These are phyloP conservation scores for Gracilaria gracilis DNA, from an alignment of 23 red algal species.

Conservation along the genomic window DNA sequence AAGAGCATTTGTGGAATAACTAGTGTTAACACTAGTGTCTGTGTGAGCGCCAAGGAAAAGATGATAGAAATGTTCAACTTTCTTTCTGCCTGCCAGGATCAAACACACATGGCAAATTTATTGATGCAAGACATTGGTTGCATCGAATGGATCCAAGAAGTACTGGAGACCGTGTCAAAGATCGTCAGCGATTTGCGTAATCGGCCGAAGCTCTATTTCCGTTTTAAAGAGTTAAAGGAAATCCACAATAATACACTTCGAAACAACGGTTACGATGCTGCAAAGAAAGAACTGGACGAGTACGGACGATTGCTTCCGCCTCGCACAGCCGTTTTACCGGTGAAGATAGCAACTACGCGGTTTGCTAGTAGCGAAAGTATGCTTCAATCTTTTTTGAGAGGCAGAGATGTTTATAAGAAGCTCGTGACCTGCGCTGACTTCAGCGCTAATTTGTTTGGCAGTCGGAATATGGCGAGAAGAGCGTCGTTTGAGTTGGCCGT, in stretches of 20 bases:
- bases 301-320: neutral
- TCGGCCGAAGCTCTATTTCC: neutral
- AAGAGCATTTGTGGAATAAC: neutral
- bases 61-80: neutral
- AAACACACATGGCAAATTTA: neutral
- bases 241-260: neutral
- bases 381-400: neutral
- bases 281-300: too few relatives aligned
- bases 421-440: neutral
- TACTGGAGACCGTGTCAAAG: neutral
- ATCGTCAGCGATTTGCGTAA: neutral
- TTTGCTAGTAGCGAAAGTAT: neutral
- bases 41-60: neutral
- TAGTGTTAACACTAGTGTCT: neutral
- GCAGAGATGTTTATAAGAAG: neutral
- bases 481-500: neutral
- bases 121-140: neutral
- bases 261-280: neutral
- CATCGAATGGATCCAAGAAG: neutral
- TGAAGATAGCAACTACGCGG: neutral
- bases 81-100: neutral
- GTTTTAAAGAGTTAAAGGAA: neutral
- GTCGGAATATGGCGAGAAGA: neutral
- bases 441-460: neutral
- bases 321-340: neutral